These are phyloP conservation scores for Phoma sp. DNA, from an alignment of 2,329 filamentous ascomycete genomes.

Conservation along the genomic window DNA sequence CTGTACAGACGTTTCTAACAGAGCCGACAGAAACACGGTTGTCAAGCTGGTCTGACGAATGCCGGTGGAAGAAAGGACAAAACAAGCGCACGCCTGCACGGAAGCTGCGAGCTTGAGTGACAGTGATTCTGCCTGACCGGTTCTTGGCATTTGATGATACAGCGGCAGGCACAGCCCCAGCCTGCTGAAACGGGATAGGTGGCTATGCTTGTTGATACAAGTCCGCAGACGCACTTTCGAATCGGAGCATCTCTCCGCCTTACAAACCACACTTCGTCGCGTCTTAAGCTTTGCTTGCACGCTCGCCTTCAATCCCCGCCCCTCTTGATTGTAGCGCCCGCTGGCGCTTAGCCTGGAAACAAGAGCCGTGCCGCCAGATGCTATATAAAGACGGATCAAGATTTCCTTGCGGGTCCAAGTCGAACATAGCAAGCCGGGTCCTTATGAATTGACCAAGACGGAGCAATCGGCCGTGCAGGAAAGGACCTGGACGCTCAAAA, in stretches of 20 bases:
- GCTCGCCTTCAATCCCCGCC: background rate
- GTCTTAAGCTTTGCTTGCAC: background rate
- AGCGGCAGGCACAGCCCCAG: slow-evolving; percentile 43
- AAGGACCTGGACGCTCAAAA: background rate
- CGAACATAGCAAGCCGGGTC: background rate
- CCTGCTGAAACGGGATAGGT: slow-evolving; percentile 15
- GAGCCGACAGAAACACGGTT: slow-evolving; percentile 23
- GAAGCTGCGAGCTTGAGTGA: slow-evolving; percentile 35
- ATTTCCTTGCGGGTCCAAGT: slow-evolving; percentile 1
- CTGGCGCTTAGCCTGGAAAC: slow-evolving; percentile 7
- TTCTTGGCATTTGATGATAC: slow-evolving; percentile 35
- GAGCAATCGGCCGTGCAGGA: background rate
- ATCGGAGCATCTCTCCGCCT: slow-evolving; percentile 1
- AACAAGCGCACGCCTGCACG: slow-evolving; percentile 41
- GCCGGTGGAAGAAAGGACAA: slow-evolving; percentile 23
- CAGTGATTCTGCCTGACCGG: slow-evolving; percentile 19
- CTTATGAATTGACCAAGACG: background rate
- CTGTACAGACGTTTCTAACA: slow-evolving; percentile 34
- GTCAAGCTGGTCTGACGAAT: slow-evolving; percentile 24
- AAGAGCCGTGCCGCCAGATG: slow-evolving; percentile 11
- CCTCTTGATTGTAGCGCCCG: background rate
- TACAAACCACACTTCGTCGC: background rate
- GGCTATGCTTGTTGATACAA: slow-evolving; percentile 13
- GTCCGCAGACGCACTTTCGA: slow-evolving; percentile 7
- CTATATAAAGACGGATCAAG: slow-evolving; percentile 29